Evolutionary conservation across 2,329 filamentous ascomycete genomes (phyloP), one percentile per base, ranked within the genome.

Genomic region (Graphilbum sp.): DNA sequence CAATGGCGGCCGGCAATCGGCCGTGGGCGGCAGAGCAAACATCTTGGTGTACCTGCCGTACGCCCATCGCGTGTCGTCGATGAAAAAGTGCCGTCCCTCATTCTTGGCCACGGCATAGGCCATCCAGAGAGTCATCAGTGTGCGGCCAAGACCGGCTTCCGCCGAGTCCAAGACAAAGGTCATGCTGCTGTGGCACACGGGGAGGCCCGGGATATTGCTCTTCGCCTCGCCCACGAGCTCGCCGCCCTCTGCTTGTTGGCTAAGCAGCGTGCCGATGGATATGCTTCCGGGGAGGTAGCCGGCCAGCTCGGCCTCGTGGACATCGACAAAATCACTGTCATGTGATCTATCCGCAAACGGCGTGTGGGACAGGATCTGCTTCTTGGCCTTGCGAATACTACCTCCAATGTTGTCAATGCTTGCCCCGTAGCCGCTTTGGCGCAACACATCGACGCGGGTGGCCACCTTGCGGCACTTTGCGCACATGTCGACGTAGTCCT

Each of bases 51-150:
- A 93, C 37, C 67, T 65, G 10, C 85, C 85, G 49, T 90, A 90
- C 2, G 79, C 76, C 78, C 86, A 93, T 46, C 78, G 68, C 7
- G 79, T 74, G 56, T 93, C 85, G 49, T 92, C 83, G 44, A 93
- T 64, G 59, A 93, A 92, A 56, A 93, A 92, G 1, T 74, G 66
- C 19, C 84, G 66, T 13, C 71, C 72, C 52, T 92, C 80, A 42
- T 75, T 69, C 51, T 78, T 66, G 2, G 85, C 83, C 38, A 92
- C 59, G 4, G 82, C 82, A 52, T 90, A 92, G 20, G 83, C 78
- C 49, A 79, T 79, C 84, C 85, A 94, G 40, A 93, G 53, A 50
- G 77, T 69, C 68, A 92, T 75, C 42, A 94, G 57, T 2, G 79
- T 75, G 45, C 73, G 75, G 6, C 85, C 85, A 10, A 93, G 63